These are phyloP conservation scores for Rosa multiflora DNA, from an alignment of 306 rosid species.

Conservation along the genomic window DNA sequence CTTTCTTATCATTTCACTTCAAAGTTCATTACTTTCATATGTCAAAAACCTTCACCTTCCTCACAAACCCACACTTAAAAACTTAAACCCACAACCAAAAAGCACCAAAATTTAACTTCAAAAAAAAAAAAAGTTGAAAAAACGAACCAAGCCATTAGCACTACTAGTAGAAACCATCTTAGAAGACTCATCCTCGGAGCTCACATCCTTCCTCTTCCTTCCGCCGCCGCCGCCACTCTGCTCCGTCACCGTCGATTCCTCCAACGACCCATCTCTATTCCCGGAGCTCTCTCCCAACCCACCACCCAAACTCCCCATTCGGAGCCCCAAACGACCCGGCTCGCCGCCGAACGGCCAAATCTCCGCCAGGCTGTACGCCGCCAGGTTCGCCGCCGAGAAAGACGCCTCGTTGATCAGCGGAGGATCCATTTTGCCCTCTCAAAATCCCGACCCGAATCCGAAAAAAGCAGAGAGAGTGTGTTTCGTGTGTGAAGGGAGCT, in stretches of 20 bases:
- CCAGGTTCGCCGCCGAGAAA: constrained; percentile 72
- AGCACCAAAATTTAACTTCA: constrained; percentile 10
- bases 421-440: constrained; percentile 56
- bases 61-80: no score
- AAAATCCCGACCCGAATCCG: constrained; percentile 15
- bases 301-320: constrained; percentile 33
- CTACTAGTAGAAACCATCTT: constrained; percentile 57
- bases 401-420: constrained; percentile 68
- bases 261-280: constrained; percentile 53
- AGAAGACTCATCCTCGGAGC: constrained; percentile 70
- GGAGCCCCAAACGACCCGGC: constrained; percentile 45
- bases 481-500: not conserved
- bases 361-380: constrained; percentile 69
- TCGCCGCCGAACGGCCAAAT: constrained; percentile 70
- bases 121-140: not conserved
- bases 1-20: not conserved
- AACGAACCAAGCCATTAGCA: constrained; percentile 59
- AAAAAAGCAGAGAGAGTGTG: not conserved
- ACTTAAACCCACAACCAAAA: not conserved
- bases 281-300: constrained; percentile 41
- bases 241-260: constrained; percentile 69
- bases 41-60: not conserved
- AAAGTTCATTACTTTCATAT: not conserved
- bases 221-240: constrained; percentile 41
- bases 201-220: constrained; percentile 60